Conservation (phyloP, 2,329 filamentous ascomycete genomes). For the Phyllosticta citriasiana region DNA sequence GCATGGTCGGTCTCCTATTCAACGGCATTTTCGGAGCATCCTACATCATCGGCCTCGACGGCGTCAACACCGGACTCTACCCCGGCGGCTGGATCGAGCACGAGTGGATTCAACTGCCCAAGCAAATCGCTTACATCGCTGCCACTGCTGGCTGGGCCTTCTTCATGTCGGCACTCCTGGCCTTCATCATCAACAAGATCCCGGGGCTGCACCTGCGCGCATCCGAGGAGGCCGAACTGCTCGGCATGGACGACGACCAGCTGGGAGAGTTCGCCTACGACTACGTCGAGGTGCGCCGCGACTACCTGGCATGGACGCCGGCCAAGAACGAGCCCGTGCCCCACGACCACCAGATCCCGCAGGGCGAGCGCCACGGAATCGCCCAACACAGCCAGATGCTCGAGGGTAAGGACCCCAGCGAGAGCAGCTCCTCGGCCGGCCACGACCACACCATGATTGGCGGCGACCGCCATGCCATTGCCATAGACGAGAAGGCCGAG, state of each 20-base stretch:
- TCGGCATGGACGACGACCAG: slow-evolving; percentile 85
- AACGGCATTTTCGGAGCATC: slow-evolving; percentile 69
- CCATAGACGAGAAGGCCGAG: slow-evolving; percentile 32
- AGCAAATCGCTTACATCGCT: slow-evolving; percentile 68
- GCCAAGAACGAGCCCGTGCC: slow-evolving; percentile 55
- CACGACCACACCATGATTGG: slow-evolving; percentile 38
- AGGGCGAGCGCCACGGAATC: slow-evolving; percentile 59
- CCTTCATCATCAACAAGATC: slow-evolving; percentile 63
- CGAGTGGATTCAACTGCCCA: slow-evolving; percentile 65
- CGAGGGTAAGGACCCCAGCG: slow-evolving; percentile 44
- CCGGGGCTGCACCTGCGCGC: slow-evolving; percentile 73
- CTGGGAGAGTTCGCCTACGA: slow-evolving; percentile 86
- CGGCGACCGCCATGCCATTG: slow-evolving; percentile 44
- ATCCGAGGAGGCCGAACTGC: slow-evolving; percentile 70
- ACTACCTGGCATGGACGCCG: slow-evolving; percentile 82
- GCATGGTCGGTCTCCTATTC: slow-evolving; percentile 68
- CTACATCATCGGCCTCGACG: slow-evolving; percentile 66
- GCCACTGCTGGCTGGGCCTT: slow-evolving; percentile 60
- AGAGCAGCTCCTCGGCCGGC: slow-evolving; percentile 28
- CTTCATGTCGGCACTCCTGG: slow-evolving; percentile 61
- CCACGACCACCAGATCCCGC: slow-evolving; percentile 51
- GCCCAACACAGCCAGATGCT: slow-evolving; percentile 58
- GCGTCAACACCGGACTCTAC: slow-evolving; percentile 54
- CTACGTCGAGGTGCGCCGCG: slow-evolving; percentile 78
- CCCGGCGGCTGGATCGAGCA: slow-evolving; percentile 65